A percentile compares a stretch with the other conserved stretches of the same genome.
Evolutionary conservation across 306 rosid genomes (phyloP).

Genomic region (Heteromeles arbutifolia): DNA sequence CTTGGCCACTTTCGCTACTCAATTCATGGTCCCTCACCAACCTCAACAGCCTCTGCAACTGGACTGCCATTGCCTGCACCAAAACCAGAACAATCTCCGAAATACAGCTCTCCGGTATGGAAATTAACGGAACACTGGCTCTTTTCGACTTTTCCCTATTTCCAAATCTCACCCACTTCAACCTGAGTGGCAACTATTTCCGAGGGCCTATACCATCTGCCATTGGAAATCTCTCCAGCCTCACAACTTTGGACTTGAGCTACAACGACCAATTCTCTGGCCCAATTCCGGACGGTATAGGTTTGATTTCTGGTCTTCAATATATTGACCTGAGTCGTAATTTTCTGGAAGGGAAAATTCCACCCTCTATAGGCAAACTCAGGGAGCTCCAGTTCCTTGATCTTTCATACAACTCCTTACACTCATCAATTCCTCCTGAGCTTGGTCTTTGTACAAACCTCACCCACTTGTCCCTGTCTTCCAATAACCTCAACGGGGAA

Average conservation of each 20-base stretch:
- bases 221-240: constrained; percentile 44
- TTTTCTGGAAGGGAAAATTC: no score
- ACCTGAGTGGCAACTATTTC: constrained; percentile 37
- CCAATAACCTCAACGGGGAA: no score
- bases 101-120: constrained; percentile 31
- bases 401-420: no score
- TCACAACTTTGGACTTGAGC: constrained; percentile 41
- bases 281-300: constrained; percentile 11
- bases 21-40: constrained; percentile 52
- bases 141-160: constrained; percentile 34
- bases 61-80: constrained; percentile 47
- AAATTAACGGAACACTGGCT: constrained; percentile 31
- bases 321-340: background rate
- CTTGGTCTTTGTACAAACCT: constrained; percentile 39
- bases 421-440: constrained; percentile 27
- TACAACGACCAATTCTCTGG: constrained; percentile 7
- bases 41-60: constrained; percentile 42
- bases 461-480: no score
- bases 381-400: no score
- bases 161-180: constrained; percentile 36
- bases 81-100: constrained; percentile 19
- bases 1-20: constrained; percentile 21
- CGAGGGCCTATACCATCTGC: constrained; percentile 43
- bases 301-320: constrained; percentile 32
- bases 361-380: no score